Evolutionary conservation across 148 eudicot species (phyloP).

Genomic region (Fagopyrum esculentum): DNA sequence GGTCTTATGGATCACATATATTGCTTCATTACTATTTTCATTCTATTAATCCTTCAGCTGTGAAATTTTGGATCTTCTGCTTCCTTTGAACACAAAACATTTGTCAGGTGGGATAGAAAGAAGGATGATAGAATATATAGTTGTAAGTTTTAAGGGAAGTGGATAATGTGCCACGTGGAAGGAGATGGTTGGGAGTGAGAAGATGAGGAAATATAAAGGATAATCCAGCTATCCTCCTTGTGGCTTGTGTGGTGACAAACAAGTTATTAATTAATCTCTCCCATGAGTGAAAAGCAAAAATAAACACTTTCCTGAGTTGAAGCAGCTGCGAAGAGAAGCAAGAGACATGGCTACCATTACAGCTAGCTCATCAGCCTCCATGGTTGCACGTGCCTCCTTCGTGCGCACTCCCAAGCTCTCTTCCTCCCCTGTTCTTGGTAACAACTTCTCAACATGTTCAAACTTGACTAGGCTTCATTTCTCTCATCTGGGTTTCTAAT

Average conservation of each 20-base stretch:
- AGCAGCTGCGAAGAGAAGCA: neutral
- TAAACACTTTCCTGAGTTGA: neutral
- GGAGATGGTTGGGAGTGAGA: conserved; percentile 31
- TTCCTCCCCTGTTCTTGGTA: conserved; percentile 72
- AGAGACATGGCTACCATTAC: conserved; percentile 68
- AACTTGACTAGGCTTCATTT: neutral
- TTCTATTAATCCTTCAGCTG: too few relatives aligned
- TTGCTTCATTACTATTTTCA: neutral
- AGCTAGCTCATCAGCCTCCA: conserved; percentile 54
- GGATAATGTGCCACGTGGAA: conserved; percentile 59
- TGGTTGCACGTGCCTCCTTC: conserved; percentile 49
- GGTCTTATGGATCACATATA: neutral
- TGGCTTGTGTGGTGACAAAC: conserved; percentile 39
- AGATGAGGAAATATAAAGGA: conserved; percentile 37
- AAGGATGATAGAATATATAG: neutral
- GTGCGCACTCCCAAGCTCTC: conserved; percentile 44
- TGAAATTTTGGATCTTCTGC: neutral
- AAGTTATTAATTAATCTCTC: neutral
- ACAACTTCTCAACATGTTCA: neutral
- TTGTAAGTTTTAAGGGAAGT: neutral
- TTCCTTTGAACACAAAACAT: neutral
- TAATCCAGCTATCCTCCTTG: conserved; percentile 38
- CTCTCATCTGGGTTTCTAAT: neutral
- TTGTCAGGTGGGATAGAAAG: too few relatives aligned
- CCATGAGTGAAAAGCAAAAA: neutral